Evolutionary conservation across 208 protist genomes (phyloP).

Genomic region (Leishmania tropica): DNA sequence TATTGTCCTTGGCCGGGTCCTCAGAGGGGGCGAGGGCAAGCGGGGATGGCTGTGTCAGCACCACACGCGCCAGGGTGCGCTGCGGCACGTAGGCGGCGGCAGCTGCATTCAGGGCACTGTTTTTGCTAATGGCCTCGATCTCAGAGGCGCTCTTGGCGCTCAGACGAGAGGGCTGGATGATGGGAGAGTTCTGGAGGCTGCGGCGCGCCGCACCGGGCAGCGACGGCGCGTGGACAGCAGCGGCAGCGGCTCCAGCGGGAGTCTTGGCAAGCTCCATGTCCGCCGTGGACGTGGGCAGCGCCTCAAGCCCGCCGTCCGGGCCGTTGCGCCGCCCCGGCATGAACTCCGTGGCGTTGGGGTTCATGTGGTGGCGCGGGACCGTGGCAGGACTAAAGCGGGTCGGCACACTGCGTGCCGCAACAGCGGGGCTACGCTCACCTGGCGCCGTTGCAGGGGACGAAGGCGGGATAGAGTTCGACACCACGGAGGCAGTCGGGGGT

Average conservation of each 20-base stretch:
- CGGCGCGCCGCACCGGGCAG: conserved; percentile 1
- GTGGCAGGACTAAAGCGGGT: conserved; percentile 73
- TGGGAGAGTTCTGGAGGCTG: conserved; percentile 26
- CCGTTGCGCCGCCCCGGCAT: conserved; percentile 41
- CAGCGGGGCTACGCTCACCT: conserved; percentile 29
- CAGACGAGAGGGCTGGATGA: conserved; percentile 29
- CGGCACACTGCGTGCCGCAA: conserved; percentile 49
- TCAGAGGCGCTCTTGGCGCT: conserved; percentile 55
- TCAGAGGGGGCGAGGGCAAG: conserved; percentile 55
- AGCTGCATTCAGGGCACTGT: conserved; percentile 50
- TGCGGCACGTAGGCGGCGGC: conserved; percentile 66
- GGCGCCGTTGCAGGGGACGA: conserved; percentile 18
- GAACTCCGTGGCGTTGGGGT: conserved; percentile 76
- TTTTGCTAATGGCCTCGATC: conserved; percentile 63
- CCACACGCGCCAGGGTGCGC: conserved; percentile 67
- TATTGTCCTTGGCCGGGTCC: conserved; percentile 41
- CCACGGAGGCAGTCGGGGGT: conserved; percentile 10
- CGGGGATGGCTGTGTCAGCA: conserved; percentile 61
- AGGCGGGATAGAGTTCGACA: conserved; percentile 4
- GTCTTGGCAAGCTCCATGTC: conserved; percentile 47
- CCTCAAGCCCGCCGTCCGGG: conserved; percentile 36
- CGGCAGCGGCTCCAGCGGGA: conserved; percentile 9
- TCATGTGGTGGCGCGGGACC: conserved; percentile 55
- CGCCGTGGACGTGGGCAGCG: conserved; percentile 72
- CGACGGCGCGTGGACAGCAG: not conserved